These are phyloP conservation scores for Biscutella auriculata DNA, from an alignment of 441 rosid species.

Conservation along the genomic window DNA sequence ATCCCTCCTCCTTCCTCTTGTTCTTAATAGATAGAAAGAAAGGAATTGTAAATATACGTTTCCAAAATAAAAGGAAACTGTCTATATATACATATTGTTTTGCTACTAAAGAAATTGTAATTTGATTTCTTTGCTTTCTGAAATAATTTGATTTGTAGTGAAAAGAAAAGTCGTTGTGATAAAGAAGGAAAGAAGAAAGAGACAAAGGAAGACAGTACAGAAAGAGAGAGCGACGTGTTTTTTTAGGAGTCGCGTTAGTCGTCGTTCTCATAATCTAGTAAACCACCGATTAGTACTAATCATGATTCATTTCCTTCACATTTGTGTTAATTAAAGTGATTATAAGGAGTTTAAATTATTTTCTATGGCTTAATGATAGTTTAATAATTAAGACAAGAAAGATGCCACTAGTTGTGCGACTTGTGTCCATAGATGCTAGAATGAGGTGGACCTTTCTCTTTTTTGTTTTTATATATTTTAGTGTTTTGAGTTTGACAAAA, in stretches of 20 bases:
- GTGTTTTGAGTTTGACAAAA: neutral
- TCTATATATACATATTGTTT: no score
- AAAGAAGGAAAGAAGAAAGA: neutral
- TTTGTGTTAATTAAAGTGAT: neutral
- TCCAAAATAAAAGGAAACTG: no score
- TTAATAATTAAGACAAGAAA: slow-evolving; percentile 5
- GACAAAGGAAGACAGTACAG: neutral
- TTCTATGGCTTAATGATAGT: slow-evolving; percentile 8
- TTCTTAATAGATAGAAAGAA: neutral
- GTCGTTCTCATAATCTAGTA: neutral
- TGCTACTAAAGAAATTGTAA: no score
- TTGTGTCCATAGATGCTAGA: slow-evolving; percentile 20
- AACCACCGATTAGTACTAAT: slow-evolving; percentile 21
- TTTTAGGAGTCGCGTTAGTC: neutral
- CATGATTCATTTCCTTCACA: neutral
- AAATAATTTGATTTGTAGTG: neutral
- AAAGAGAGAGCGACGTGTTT: slow-evolving; percentile 5
- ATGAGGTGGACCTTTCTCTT: slow-evolving; percentile 16
- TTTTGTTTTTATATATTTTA: neutral
- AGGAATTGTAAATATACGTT: neutral
- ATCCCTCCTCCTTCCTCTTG: neutral
- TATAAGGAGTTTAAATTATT: slow-evolving; percentile 2
- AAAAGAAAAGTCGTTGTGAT: slow-evolving; percentile 1
- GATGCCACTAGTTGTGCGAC: slow-evolving; percentile 17
- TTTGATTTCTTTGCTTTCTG: neutral